Base-by-base conservation (phyloP, 495 filamentous ascomycete genomes). In the Penicillium canariense region DNA sequence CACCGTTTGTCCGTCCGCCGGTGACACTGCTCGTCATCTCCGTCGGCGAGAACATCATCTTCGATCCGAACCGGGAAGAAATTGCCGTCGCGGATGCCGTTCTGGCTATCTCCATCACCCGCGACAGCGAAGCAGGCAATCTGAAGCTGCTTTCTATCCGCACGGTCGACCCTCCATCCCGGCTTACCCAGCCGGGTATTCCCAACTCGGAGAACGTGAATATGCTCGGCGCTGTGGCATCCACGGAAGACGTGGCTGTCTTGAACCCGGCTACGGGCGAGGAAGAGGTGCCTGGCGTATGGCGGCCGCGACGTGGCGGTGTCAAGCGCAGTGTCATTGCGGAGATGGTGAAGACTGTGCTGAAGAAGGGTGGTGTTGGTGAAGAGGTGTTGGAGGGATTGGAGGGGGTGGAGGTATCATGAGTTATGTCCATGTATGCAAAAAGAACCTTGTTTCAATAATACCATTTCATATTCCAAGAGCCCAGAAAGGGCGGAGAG, bases 21-120 rank as follows among this genome's bases (percentile, higher is more conserved):
- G 79, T 98, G 51, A 96, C 91, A 3, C 77, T 97, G 6, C 85
- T 98, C 7, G 90, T 97, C 14, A 87, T 96, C 68, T 82, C 85
- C 12, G 89, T 96, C 0, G 90, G 86, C 50, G 81, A 85, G 14
- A 97, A 90, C 63, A 84, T 97, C 68, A 87, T 98, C 60, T 96
- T 97, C 75, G 94, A 98, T 68, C 94, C 94, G 0, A 85, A 81
- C 40, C 82, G 84, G 46, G 90, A 96, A 63, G 94, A 98, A 72
- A 84, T 98, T 1, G 87, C 90, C 1, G 93, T 97, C 14, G 94
- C 94, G 4, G 93, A 97, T 56, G 81, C 85, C 26, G 87, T 91
- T 8, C 75, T 96, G 52, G 92, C 93, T 0, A 84, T 94, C 10
- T 91, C 88, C 0, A 69, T 93, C 14, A 77, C 77, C 22, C 72